phyloP scores from a whole-genome alignment of 129 eudicot genomes.

The Ambrosia artemisiifolia region DNA sequence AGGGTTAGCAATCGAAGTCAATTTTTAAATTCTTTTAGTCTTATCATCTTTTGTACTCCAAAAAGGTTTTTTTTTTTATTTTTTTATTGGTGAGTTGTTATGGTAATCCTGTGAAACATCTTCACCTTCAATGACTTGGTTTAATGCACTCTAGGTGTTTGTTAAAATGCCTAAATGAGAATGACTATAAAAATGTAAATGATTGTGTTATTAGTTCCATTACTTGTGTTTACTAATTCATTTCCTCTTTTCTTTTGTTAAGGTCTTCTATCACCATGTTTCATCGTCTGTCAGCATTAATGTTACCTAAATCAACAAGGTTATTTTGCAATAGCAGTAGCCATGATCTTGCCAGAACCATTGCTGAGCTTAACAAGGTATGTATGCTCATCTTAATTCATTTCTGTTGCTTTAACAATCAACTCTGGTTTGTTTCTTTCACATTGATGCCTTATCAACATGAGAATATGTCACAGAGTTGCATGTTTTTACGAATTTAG shows the following conservation, averaged over 20 bases:
- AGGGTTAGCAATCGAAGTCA: background rate
- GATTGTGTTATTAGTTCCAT: background rate
- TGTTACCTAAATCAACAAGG: constrained; percentile 22
- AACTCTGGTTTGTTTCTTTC: background rate
- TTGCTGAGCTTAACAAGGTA: constrained; percentile 79
- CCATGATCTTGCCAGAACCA: constrained; percentile 47
- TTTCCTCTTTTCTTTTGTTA: background rate
- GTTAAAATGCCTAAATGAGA: constrained; percentile 38
- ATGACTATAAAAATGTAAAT: background rate
- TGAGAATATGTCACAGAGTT: constrained; percentile 5
- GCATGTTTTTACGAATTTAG: constrained; percentile 6
- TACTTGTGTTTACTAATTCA: constrained; percentile 7
- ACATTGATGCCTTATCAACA: background rate
- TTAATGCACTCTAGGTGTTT: constrained; percentile 32
- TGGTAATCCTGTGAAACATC: background rate
- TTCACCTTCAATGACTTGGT: background rate
- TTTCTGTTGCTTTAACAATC: background rate
- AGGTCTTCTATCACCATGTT: constrained; percentile 24
- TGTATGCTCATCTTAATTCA: constrained; percentile 22
- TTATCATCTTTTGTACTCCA: background rate
- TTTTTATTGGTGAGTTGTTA: constrained; percentile 2
- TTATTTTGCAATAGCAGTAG: constrained; percentile 23
- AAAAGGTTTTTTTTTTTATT: background rate
- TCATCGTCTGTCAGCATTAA: constrained; percentile 18
- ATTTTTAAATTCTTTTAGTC: background rate